These are phyloP conservation scores for Mucor circinelloides DNA, from an alignment of 371 early-diverging fungal genomes.

Conservation along the genomic window DNA sequence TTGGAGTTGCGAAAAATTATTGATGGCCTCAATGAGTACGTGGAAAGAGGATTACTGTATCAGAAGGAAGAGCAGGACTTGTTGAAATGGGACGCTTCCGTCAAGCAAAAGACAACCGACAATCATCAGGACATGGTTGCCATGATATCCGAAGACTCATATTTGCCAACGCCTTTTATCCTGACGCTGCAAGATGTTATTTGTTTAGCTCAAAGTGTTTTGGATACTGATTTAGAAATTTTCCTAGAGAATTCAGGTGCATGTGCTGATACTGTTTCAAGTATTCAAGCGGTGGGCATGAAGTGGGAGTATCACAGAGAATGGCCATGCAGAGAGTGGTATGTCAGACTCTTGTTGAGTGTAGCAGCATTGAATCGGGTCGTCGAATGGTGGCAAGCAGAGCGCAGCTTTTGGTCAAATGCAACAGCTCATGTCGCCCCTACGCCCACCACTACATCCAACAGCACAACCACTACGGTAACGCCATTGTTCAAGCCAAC, in stretches of 20 bases:
- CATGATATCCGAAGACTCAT: constrained; percentile 53
- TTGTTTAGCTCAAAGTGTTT: constrained; percentile 54
- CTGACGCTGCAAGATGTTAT: constrained; percentile 62
- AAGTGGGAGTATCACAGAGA: constrained; percentile 58
- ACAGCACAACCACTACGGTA: not conserved
- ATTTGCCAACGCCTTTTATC: constrained; percentile 64
- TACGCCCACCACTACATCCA: not conserved
- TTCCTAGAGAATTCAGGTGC: constrained; percentile 56
- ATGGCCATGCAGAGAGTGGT: constrained; percentile 64
- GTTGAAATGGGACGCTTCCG: not conserved
- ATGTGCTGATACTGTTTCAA: constrained; percentile 57
- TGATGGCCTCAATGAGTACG: constrained; percentile 71
- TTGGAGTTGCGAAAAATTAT: constrained; percentile 67
- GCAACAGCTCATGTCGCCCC: not conserved
- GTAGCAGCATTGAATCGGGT: constrained; percentile 64
- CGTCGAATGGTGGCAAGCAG: constrained; percentile 67
- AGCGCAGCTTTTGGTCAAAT: constrained; percentile 47
- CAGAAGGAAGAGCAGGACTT: not conserved
- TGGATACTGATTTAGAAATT: constrained; percentile 57
- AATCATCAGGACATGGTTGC: not conserved
- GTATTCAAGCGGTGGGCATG: constrained; percentile 50
- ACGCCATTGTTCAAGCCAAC: constrained; percentile 10
- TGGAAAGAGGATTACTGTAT: constrained; percentile 67
- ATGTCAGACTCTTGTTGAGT: constrained; percentile 55
- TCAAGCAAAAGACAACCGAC: not conserved